Evolutionary conservation across 305 asterid species (phyloP), one percentile per base, ranked within the genome.

Genomic region (Caryopteris hybrid): DNA sequence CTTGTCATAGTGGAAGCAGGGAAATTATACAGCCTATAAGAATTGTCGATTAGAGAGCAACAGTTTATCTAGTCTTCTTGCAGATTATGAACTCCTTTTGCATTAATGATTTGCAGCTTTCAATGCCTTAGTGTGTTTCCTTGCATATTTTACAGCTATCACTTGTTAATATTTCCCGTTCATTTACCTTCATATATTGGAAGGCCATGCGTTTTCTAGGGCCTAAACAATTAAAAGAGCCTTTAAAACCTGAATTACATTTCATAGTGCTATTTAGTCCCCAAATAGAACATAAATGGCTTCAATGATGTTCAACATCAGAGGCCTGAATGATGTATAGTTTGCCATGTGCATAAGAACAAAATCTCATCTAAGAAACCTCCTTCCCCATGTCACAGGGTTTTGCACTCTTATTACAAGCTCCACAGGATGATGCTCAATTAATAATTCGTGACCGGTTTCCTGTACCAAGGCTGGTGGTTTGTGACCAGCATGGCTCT

Each of bases 401-500:
- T 41, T 91, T 95, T 81, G 88, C 96, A 13, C 89, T 76, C 69
- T 79, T 95, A 52, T 83, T 95, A 80, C 91, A 89, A 86, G 95
- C 90, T 79, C 98, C 99, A 25, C 90, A 86, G 60, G 96, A 86
- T 62, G 99, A 91, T 74, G 95, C 99, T 22, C 88, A 84, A 66
- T 70, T 78, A 57, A 90, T 95, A 36, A 86, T 95, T 62, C 89
- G 77, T 3, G 99, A 95, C 22, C 92, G 99, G 25, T 95, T 91
- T 80, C 99, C 99, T 42, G 89, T 84, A 27, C 98, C 99, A 36
- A 88, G 99, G 79, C 89, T 91, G 73, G 99, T 95, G 73, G 86
- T 91, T 59, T 95, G 99, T 69, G 99, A 95, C 85, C 99, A 95
- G 77, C 98, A 95, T 79, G 98, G 98, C 70, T 95, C 99, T 51